A percentile compares a stretch with the other conserved stretches of the same genome.
These are phyloP conservation scores for Pseudocercospora pini-densiflorae DNA, from an alignment of 2,329 filamentous ascomycete genomes.

Conservation along the genomic window DNA sequence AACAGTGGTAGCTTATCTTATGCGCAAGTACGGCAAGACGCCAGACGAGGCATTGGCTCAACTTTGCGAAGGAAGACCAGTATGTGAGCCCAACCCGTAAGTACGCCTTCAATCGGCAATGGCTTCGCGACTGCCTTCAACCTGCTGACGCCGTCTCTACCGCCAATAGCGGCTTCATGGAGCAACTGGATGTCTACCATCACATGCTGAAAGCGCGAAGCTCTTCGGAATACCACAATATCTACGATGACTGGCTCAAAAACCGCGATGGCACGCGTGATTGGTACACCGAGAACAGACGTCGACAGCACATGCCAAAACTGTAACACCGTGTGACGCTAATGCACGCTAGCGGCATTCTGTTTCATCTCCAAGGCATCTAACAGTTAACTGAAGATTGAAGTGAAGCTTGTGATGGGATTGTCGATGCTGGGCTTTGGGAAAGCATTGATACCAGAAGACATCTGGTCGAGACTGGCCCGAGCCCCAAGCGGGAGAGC, in stretches of 20 bases:
- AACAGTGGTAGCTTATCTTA: slow-evolving; percentile 80
- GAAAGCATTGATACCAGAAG: not conserved
- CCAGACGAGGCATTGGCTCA: slow-evolving; percentile 69
- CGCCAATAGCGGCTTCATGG: slow-evolving; percentile 70
- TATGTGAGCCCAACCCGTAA: slow-evolving; percentile 78
- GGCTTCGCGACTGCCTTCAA: slow-evolving; percentile 35
- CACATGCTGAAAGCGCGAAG: slow-evolving; percentile 61
- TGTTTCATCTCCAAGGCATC: not conserved
- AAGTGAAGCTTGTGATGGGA: slow-evolving; percentile 5
- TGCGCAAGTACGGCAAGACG: slow-evolving; percentile 59
- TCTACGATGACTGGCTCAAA: slow-evolving; percentile 43
- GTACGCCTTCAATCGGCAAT: not conserved
- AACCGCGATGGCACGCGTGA: slow-evolving; percentile 42
- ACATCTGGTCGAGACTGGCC: not conserved
- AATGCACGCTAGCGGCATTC: slow-evolving; percentile 15
- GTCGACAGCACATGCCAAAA: slow-evolving; percentile 22
- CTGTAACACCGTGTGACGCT: slow-evolving; percentile 25
- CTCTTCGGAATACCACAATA: slow-evolving; percentile 29
- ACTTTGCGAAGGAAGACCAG: slow-evolving; percentile 71
- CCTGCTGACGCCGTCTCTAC: not conserved
- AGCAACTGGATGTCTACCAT: slow-evolving; percentile 83
- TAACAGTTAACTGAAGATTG: not conserved
- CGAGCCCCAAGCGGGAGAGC: not conserved
- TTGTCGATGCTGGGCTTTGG: not conserved
- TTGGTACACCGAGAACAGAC: slow-evolving; percentile 40